Percentiles rank a stretch among this genome's conserved stretches.
phyloP scores from a whole-genome alignment of 106 monocot genomes.

The Dendrobium huoshanense region DNA sequence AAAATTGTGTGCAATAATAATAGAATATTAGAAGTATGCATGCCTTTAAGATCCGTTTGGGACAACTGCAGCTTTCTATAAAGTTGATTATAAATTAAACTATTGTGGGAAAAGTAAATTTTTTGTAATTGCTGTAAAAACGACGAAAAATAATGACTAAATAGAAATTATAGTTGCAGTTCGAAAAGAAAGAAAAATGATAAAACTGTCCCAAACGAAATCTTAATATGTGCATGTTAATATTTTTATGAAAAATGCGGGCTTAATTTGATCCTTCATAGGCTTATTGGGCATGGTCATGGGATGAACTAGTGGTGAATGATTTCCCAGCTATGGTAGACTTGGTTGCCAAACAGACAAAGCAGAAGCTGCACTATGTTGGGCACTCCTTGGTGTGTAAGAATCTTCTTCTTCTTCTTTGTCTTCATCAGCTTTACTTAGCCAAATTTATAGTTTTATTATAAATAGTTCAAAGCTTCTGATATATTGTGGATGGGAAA shows the following conservation, averaged over 20 bases:
- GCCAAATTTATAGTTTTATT: too few species aligned
- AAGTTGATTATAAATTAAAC: too few species aligned
- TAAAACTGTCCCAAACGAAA: neutral
- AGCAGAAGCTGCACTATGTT: conserved; percentile 59
- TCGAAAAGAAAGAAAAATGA: neutral
- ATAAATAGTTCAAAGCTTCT: neutral
- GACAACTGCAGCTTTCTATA: neutral
- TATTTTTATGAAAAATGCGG: neutral
- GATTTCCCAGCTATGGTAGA: conserved; percentile 51
- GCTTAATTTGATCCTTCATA: neutral
- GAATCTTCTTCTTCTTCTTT: neutral
- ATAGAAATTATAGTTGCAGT: neutral
- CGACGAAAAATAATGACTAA: too few species aligned
- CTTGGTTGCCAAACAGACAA: conserved; percentile 40
- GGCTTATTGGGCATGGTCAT: conserved; percentile 67
- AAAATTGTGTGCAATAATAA: too few species aligned
- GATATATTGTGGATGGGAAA: too few species aligned
- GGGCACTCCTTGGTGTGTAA: conserved; percentile 53
- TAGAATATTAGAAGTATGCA: neutral
- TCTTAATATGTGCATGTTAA: neutral
- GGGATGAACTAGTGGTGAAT: conserved; percentile 56
- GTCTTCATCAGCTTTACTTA: neutral
- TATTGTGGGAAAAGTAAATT: too few species aligned
- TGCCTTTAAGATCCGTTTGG: too few species aligned
- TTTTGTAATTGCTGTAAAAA: too few species aligned